These are phyloP conservation scores for Mycena leptocephala DNA, from an alignment of 768 basidiomycete genomes.

Conservation along the genomic window DNA sequence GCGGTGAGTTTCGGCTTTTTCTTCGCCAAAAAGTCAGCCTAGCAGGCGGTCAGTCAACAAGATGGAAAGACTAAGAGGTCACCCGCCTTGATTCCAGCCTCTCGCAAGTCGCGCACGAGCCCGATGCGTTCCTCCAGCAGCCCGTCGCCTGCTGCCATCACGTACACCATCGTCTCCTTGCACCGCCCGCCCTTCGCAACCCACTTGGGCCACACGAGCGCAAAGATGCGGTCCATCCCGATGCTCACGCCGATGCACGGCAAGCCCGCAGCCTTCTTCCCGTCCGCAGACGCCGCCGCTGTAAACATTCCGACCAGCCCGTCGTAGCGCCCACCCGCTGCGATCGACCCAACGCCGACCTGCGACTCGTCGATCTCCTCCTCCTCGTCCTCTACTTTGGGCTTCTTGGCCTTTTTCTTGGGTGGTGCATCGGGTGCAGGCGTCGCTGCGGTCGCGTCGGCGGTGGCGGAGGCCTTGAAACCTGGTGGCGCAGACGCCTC, in stretches of 20 bases:
- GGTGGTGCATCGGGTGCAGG: slow-evolving; percentile 50
- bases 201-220: slow-evolving; percentile 92
- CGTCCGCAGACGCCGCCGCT: slow-evolving; percentile 83
- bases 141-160: slow-evolving; percentile 93
- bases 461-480: slow-evolving; percentile 70
- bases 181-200: slow-evolving; percentile 83
- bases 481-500: slow-evolving; percentile 95
- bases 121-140: slow-evolving; percentile 88
- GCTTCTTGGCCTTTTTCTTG: slow-evolving; percentile 60
- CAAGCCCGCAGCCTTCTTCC: slow-evolving; percentile 74
- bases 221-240: slow-evolving; percentile 95
- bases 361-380: slow-evolving; percentile 93
- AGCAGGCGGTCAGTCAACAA: slow-evolving; percentile 19
- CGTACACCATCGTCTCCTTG: slow-evolving; percentile 95
- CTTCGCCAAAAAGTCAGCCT: slow-evolving; percentile 96
- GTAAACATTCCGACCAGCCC: slow-evolving; percentile 94
- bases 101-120: slow-evolving; percentile 86
- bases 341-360: slow-evolving; percentile 98
- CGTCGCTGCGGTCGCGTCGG: slow-evolving; percentile 43
- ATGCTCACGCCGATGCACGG: slow-evolving; percentile 96
- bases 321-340: slow-evolving; percentile 98
- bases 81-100: slow-evolving; percentile 89
- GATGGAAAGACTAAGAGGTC: not conserved
- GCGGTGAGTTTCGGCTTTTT: slow-evolving; percentile 89
- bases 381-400: slow-evolving; percentile 57